Evolutionary conservation across 1,139 yeast species (phyloP), one percentile per base, ranked within the genome.

Genomic region (Debaryomyces sp.): DNA sequence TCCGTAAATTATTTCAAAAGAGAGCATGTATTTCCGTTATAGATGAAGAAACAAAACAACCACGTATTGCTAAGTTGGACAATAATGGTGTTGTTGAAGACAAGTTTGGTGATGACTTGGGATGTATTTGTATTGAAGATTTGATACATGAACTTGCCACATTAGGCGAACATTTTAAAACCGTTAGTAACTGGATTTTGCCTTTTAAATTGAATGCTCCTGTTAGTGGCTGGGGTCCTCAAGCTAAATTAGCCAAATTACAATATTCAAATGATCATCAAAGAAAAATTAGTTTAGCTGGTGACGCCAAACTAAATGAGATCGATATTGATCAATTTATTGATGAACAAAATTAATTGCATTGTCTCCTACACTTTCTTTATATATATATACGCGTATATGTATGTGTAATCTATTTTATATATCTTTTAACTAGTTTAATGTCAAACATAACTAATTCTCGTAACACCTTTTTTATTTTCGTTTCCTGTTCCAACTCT

Each of bases 91-190:
- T 83, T 40, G 86, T 87, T 44, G 96, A 87, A 70, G 91, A 87
- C 59, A 73, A 76, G 61, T 75, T 87, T 53, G 92, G 89, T 29
- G 75, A 71, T 42, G 83, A 82, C 34, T 70, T 75, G 49, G 94
- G 94, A 15, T 73, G 85, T 54, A 82, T 87, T 55, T 87, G 96
- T 80, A 79, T 85, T 37, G 95, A 87, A 69, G 96, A 87, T 67
- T 75, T 87, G 50, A 80, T 87, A 49, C 89, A 85, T 62, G 94
- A 87, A 66, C 75, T 87, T 49, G 77, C 74, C 35, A 67, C 82
- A 15, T 62, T 86, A 57, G 87, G 90, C 23, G 88, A 82, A 32
- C 71, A 78, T 54, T 87, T 87, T 70, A 80, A 83, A 56, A 66
- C 68, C 30, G 81, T 84, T 50, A 74, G 79, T 51, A 72, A 74